Conservation (phyloP, 352 stramenopile species). For the Lagenidium giganteum region DNA sequence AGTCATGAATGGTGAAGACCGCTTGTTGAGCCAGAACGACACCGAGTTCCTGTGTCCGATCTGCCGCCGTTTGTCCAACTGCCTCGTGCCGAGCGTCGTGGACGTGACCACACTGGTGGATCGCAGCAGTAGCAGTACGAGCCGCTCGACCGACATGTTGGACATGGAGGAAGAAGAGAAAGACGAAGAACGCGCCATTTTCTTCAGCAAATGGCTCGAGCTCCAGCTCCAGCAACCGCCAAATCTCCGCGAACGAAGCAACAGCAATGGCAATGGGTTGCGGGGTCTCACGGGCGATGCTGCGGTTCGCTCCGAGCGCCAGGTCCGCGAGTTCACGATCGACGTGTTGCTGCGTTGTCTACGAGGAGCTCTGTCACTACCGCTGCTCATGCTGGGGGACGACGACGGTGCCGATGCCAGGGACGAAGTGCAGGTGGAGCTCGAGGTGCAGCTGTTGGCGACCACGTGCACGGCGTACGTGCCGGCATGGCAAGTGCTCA, state of each 20-base stretch:
- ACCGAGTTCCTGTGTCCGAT: constrained; percentile 77
- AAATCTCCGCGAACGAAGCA: too few relatives aligned
- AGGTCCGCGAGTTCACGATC: constrained; percentile 48
- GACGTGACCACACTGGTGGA: constrained; percentile 9
- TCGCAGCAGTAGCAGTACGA: neutral
- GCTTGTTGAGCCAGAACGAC: constrained; percentile 58
- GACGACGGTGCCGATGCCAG: too few relatives aligned
- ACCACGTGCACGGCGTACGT: constrained; percentile 34
- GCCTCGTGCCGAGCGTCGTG: constrained; percentile 47
- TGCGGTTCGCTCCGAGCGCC: constrained; percentile 22
- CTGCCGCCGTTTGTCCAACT: constrained; percentile 73
- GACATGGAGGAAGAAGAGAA: constrained; percentile 32
- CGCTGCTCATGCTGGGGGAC: constrained; percentile 36
- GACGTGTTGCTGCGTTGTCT: constrained; percentile 45
- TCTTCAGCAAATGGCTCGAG: constrained; percentile 6
- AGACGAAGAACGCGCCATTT: too few relatives aligned
- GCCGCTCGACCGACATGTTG: constrained; percentile 8
- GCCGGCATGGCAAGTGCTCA: constrained; percentile 47
- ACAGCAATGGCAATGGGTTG: too few relatives aligned
- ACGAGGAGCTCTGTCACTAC: constrained; percentile 36
- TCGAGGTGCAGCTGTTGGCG: constrained; percentile 44
- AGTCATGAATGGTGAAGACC: constrained; percentile 40
- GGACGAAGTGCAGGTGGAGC: constrained; percentile 42
- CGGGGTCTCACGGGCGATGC: too few relatives aligned
- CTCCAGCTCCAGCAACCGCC: too few relatives aligned